Conservation (phyloP, 306 rosid genomes). For the Sindora glabra region DNA sequence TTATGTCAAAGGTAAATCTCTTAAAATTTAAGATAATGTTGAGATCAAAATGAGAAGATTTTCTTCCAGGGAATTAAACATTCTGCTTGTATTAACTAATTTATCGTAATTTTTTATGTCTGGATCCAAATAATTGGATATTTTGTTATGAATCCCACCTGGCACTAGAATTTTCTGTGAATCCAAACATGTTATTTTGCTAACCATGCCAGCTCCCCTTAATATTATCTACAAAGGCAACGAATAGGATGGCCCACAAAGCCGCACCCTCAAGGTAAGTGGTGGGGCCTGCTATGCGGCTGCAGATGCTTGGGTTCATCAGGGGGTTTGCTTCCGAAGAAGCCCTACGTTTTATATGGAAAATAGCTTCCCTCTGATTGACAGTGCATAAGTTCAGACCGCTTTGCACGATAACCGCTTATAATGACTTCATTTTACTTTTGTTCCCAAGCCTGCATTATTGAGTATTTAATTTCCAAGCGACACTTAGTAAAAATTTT, state of each 20-base stretch:
- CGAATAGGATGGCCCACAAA: constrained; percentile 37
- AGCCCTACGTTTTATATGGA: background rate
- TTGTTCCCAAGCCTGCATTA: constrained; percentile 13
- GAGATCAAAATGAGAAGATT: background rate
- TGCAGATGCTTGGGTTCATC: constrained; percentile 49
- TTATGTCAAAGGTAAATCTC: too few species aligned
- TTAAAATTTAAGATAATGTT: background rate
- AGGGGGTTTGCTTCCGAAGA: constrained; percentile 22
- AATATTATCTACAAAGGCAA: constrained; percentile 8
- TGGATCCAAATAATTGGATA: background rate
- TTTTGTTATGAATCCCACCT: background rate
- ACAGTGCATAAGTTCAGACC: constrained; percentile 1
- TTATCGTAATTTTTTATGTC: background rate
- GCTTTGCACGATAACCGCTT: constrained; percentile 2
- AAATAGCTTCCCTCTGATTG: background rate
- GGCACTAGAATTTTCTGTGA: background rate
- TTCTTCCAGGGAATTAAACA: background rate
- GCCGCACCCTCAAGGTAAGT: constrained; percentile 39
- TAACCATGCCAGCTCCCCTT: constrained; percentile 44
- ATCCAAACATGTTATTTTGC: constrained; percentile 10
- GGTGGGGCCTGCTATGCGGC: constrained; percentile 42
- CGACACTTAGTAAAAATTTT: background rate
- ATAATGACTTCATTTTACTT: constrained; percentile 13
- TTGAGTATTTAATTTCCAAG: too few species aligned
- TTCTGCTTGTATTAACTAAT: background rate